Evolutionary conservation across 306 rosid species (phyloP), one percentile per base, ranked within the genome.

Genomic region (Cicer arietinum): DNA sequence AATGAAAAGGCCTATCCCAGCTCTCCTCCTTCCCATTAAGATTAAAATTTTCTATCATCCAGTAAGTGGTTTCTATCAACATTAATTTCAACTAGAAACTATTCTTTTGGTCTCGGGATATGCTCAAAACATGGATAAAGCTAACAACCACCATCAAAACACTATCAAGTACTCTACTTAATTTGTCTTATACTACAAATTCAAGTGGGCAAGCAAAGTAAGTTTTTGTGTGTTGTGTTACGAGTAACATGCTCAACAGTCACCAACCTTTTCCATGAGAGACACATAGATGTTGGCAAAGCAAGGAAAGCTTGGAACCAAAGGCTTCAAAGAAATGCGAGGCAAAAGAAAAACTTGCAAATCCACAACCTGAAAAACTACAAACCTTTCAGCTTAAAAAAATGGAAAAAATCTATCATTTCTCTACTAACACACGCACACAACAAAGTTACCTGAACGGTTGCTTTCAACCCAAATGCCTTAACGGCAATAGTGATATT

Each of bases 251-350:
- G 59, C 41, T 69, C 60, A 14, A 69, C 14, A 46, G 53, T 71
- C 82, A 86, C 91, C 67, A 59, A 92, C 98, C 98, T 88, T 94
- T 58, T 94, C 98, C 98, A 94, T 94, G 48, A 94, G 93, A 73
- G 98, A 87, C 59, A 90, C 91, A 7, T 67, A 72, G 70, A 94
- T 91, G 66, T 88, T 90, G 61, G 94, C 92, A 76, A 94, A 94
- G 84, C 97, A 94, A 71, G 98, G 98, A 82, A 94, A 94, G 87
- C 90, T 90, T 51, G 98, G 98, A 85, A 94, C 98, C 85, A 94
- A 84, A 44, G 98, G 97, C 87, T 91, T 91, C 84, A 94, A 81
- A 81, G 98, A 90, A 54, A 94, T 82, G 30, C 97, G 96, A 16
- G 96, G 98, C 45, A 77, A 71, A 20, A 80, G 86, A 85, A 86